phyloP scores from a whole-genome alignment of 2,329 filamentous ascomycete species.

The Sporothrix sp. region DNA sequence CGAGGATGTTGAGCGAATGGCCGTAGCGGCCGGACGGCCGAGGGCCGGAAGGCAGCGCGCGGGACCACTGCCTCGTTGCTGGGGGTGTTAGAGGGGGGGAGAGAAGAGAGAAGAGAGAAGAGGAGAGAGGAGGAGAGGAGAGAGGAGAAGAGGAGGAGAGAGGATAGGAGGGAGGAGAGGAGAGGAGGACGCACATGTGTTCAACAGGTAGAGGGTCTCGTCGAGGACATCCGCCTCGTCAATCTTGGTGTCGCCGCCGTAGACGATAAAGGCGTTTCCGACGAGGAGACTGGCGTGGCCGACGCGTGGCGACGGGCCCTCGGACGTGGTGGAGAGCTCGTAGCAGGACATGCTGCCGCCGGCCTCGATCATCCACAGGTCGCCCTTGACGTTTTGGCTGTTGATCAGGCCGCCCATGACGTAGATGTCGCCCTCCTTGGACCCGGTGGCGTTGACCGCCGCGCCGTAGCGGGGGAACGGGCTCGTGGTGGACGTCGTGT shows the following conservation, averaged over 20 bases:
- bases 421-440: conserved; percentile 95
- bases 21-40: conserved; percentile 87
- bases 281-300: conserved; percentile 90
- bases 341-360: conserved; percentile 82
- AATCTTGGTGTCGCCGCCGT: conserved; percentile 95
- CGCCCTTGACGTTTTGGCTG: conserved; percentile 89
- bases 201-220: conserved; percentile 90
- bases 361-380: conserved; percentile 95
- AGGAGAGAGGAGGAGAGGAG: no score
- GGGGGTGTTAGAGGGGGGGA: conserved; percentile 16
- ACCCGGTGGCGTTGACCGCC: conserved; percentile 83
- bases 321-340: conserved; percentile 80
- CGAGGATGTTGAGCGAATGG: conserved; percentile 90
- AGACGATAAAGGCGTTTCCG: conserved; percentile 97
- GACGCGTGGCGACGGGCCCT: conserved; percentile 89
- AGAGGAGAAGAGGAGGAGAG: not conserved
- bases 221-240: conserved; percentile 86
- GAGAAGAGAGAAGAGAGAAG: not conserved
- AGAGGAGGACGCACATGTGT: conserved; percentile 80
- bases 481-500: conserved; percentile 69
- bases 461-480: conserved; percentile 96
- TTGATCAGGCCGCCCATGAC: conserved; percentile 96
- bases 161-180: no score
- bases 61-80: conserved; percentile 98
- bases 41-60: conserved; percentile 76